Conservation (phyloP, 345 rosid genomes). For the Odontarrhena argentea region DNA sequence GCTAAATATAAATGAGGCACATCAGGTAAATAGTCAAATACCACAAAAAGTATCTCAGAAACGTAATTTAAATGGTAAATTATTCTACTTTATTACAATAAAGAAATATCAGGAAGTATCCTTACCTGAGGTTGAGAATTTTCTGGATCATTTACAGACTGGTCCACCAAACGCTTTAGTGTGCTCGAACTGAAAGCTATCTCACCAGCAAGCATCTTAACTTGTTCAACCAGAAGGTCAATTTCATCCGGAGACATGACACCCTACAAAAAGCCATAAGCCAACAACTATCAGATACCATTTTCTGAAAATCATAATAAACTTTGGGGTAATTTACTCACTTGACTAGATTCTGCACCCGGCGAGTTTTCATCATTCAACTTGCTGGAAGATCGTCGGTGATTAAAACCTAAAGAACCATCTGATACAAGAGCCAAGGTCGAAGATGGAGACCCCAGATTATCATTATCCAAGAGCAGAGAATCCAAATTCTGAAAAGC, state of each 20-base stretch:
- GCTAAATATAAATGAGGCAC: slow-evolving; percentile 1
- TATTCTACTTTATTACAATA: not conserved
- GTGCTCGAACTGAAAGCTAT: slow-evolving; percentile 93
- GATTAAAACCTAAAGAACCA: slow-evolving; percentile 57
- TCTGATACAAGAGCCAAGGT: slow-evolving; percentile 53
- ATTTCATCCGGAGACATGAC: slow-evolving; percentile 85
- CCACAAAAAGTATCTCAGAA: slow-evolving; percentile 2
- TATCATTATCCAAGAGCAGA: slow-evolving; percentile 62
- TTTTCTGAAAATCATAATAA: slow-evolving; percentile 12
- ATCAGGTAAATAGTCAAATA: not conserved
- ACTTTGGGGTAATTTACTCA: slow-evolving; percentile 39
- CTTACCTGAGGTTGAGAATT: slow-evolving; percentile 75
- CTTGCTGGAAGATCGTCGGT: slow-evolving; percentile 76
- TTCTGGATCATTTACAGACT: slow-evolving; percentile 84
- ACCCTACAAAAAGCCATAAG: slow-evolving; percentile 50
- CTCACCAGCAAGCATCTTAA: slow-evolving; percentile 99
- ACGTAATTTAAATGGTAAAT: not conserved
- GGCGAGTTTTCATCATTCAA: slow-evolving; percentile 79
- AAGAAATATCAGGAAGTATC: slow-evolving; percentile 16
- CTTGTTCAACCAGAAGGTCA: slow-evolving; percentile 98
- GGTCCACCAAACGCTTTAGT: slow-evolving; percentile 91
- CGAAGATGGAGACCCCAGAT: slow-evolving; percentile 55
- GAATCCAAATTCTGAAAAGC: slow-evolving; percentile 62
- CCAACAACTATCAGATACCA: slow-evolving; percentile 29
- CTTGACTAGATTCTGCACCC: slow-evolving; percentile 71